These are phyloP conservation scores for Fusarium albidum DNA, from an alignment of 2,329 filamentous ascomycete species.

Conservation along the genomic window DNA sequence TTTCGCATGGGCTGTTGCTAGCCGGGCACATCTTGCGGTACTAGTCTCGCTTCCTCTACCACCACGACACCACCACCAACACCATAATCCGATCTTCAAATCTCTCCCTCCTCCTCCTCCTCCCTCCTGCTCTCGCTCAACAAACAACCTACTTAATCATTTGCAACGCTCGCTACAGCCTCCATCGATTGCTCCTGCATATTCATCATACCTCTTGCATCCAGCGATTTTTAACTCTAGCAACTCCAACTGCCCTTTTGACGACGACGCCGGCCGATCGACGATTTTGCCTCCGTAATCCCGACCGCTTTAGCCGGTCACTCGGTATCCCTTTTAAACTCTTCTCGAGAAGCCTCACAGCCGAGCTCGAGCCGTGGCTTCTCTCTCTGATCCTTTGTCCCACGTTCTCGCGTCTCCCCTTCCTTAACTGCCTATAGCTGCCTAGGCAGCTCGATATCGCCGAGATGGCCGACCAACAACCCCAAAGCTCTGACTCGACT, in stretches of 20 bases:
- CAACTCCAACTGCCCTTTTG: neutral
- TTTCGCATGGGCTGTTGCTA: conserved; percentile 31
- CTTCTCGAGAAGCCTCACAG: neutral
- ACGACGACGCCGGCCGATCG: conserved; percentile 35
- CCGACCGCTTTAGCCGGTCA: conserved; percentile 10
- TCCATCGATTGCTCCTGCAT: neutral
- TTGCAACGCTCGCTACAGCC: conserved; percentile 20
- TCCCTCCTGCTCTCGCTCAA: too few species aligned
- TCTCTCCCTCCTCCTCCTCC: conserved; percentile 15
- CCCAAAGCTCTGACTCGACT: conserved; percentile 33
- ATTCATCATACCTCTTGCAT: neutral
- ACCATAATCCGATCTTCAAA: conserved; percentile 4
- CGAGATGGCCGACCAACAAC: conserved; percentile 38
- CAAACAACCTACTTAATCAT: conserved; percentile 16
- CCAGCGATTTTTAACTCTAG: neutral
- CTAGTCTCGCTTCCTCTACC: conserved; percentile 24
- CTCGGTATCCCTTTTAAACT: neutral
- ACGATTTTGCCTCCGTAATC: conserved; percentile 24
- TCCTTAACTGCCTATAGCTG: conserved; percentile 13
- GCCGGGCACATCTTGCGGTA: conserved; percentile 11
- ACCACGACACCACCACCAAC: conserved; percentile 14
- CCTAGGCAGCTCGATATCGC: conserved; percentile 19
- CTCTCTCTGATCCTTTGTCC: neutral
- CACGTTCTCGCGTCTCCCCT: neutral
- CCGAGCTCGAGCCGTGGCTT: neutral